Base-by-base conservation (phyloP, 768 basidiomycete species). In the Hypholoma sublateritium region DNA sequence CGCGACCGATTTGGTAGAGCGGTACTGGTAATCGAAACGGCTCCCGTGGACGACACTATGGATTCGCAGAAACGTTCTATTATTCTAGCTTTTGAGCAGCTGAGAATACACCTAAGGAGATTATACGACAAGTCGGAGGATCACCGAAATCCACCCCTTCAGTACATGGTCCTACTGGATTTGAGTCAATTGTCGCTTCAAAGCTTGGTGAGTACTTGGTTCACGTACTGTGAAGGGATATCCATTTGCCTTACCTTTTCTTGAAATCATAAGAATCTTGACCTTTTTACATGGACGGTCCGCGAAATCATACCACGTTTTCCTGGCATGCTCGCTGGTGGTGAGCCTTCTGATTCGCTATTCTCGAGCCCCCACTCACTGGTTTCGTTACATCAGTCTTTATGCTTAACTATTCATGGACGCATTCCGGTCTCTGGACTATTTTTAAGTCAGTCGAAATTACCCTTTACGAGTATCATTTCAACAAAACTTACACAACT, bases 271-370 rank as follows among this genome's bases (percentile, higher is more conserved):
- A 54, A 90, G 85, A 81, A 80, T 63, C 64, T 85, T 37, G 85
- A 89, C 60, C 69, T 88, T 6, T 74, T 87, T 43, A 75, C 79
- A 17, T 91, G 86, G 86, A 79, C 80, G 46, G 65, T 86, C 56
- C 80, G 80, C 58, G 87, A 91, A 61, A 76, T 87, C 28, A 76
- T 86, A 42, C 88, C 88, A 36, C 80, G 81, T 50, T 91, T 84
- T 72, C 87, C 90, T 50, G 89, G 89, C 53, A 82, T 91, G 83
- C 72, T 91, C 28, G 88, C 83, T 35, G 88, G 86, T 68, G 86
- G 89, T 86, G 67, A 62, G 74, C 64, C 51, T 46, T 36, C 13
- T 39, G 43, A 51, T 56, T 50, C 44, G 19, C 32, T 22, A 24
- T 41, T 25, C 34, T 42, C 46, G 17, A 28, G 14, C 36, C 22